Base-by-base conservation (phyloP, 2,329 filamentous ascomycete genomes). In the Biscogniauxia sp. region DNA sequence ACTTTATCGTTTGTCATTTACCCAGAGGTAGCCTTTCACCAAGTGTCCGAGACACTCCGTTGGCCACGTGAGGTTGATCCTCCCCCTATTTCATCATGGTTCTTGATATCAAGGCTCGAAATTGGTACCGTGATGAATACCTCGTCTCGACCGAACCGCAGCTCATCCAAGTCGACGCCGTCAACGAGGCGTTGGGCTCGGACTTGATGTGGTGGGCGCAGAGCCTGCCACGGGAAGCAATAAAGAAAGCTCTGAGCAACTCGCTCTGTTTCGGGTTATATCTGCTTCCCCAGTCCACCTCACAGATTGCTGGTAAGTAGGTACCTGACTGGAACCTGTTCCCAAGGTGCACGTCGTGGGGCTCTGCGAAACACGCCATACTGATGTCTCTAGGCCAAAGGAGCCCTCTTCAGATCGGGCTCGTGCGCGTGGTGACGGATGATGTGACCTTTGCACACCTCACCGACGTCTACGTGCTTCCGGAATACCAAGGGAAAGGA, bases 371-470 rank as follows among this genome's bases (percentile, higher is more conserved):
- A 23, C 23, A 23, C 8, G 8, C 41, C 26, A 41, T 56, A 32
- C 61, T 58, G 19, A 65, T 53, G 2, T 32, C 2, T 2, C 11
- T 19, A 70, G 69, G 66, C 28, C 63, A 69, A 57, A 59, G 58
- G n/a, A 55, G 55, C 53, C 66, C 65, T 13, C 64, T 53, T 26
- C 68, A 70, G 53, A 77, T 89, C 54, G 87, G 86, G 0, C 79
- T 88, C 59, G 82, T 81, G 1, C 80, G 89, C 37, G 73, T 90
- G n/a, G 77, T 92, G 56, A 92, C 89, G 8, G 90, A 92, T 73
- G 82, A 84, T 68, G 81, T 86, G 53, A 89, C 88, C 0, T 85
- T 91, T 66, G 87, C 83, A 37, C 92, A 90, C 67, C 74, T 89
- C 58, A 83, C 83, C 1, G 85, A 87, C 60, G 80, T 87, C 4